A percentile compares a stretch with the other conserved stretches of the same genome.
phyloP scores from a whole-genome alignment of 2,329 filamentous ascomycete genomes.

The Cucurbitaria berberidis region DNA sequence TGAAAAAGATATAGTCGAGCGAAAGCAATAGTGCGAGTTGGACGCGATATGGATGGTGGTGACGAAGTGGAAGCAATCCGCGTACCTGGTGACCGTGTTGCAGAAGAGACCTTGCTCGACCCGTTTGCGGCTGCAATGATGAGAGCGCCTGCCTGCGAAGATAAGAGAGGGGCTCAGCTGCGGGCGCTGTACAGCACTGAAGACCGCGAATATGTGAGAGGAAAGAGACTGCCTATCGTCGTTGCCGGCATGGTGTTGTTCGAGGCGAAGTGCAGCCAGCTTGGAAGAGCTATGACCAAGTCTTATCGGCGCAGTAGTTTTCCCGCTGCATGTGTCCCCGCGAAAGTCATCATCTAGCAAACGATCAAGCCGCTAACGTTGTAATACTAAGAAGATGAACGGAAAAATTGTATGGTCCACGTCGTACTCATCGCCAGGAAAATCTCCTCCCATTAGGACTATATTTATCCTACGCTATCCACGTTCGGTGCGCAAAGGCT shows the following conservation, averaged over 20 bases:
- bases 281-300: slow-evolving; percentile 26
- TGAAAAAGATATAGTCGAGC: not conserved
- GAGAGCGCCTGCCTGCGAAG: not conserved
- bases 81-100: not conserved
- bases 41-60: slow-evolving; percentile 2
- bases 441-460: too few species aligned
- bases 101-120: not conserved
- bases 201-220: slow-evolving; percentile 4
- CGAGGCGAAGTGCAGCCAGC: slow-evolving; percentile 10
- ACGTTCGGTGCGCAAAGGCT: too few species aligned
- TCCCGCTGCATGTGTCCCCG: slow-evolving; percentile 17
- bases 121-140: not conserved
- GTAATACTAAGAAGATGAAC: too few species aligned
- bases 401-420: too few species aligned
- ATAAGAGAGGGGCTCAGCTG: slow-evolving; percentile 1
- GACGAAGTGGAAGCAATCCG: not conserved
- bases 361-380: not conserved
- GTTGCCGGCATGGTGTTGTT: slow-evolving; percentile 18
- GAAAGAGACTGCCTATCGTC: slow-evolving; percentile 2
- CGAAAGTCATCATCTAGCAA: not conserved
- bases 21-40: not conserved
- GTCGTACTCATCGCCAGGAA: too few species aligned
- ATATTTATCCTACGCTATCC: too few species aligned
- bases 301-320: slow-evolving; percentile 9
- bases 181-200: slow-evolving; percentile 1